A percentile compares a stretch with the other conserved stretches of the same genome.
These are phyloP conservation scores for Geosmithia putterillii DNA, from an alignment of 2,329 filamentous ascomycete species.

Conservation along the genomic window DNA sequence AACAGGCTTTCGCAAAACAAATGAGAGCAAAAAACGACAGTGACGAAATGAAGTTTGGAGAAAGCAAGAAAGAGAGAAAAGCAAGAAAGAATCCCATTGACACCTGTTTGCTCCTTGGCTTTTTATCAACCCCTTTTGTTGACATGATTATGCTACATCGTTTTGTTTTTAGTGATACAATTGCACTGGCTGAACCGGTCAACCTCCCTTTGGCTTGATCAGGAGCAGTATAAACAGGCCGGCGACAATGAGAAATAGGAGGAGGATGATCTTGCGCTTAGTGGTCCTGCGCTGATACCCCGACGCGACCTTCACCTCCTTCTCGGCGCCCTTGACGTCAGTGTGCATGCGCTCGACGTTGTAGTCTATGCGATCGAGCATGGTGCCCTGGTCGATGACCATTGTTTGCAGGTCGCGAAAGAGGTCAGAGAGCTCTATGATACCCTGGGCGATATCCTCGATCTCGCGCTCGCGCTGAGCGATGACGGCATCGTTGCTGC, in stretches of 20 bases:
- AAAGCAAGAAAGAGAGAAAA: constrained; percentile 2
- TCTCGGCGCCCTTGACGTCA: constrained; percentile 85
- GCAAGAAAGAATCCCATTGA: constrained; percentile 4
- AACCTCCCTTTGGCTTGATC: constrained; percentile 58
- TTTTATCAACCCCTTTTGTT: neutral
- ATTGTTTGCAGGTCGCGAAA: constrained; percentile 94
- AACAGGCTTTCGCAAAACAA: neutral
- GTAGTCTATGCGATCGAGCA: constrained; percentile 92
- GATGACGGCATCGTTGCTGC: constrained; percentile 70
- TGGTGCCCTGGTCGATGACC: constrained; percentile 85
- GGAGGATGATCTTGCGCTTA: constrained; percentile 83
- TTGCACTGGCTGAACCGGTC: neutral
- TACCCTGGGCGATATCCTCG: constrained; percentile 93
- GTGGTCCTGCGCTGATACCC: constrained; percentile 80
- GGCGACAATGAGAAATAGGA: constrained; percentile 73
- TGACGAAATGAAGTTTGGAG: neutral
- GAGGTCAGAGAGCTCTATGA: constrained; percentile 92
- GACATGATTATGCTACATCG: neutral
- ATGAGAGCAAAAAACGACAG: neutral
- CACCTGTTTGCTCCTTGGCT: neutral
- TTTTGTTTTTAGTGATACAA: neutral
- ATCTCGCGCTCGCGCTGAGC: constrained; percentile 91
- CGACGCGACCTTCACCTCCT: constrained; percentile 78
- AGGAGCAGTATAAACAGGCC: constrained; percentile 77
- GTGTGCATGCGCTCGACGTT: constrained; percentile 94